Base-by-base conservation (phyloP, 139 green algal species). In the Closterium sp. region DNA sequence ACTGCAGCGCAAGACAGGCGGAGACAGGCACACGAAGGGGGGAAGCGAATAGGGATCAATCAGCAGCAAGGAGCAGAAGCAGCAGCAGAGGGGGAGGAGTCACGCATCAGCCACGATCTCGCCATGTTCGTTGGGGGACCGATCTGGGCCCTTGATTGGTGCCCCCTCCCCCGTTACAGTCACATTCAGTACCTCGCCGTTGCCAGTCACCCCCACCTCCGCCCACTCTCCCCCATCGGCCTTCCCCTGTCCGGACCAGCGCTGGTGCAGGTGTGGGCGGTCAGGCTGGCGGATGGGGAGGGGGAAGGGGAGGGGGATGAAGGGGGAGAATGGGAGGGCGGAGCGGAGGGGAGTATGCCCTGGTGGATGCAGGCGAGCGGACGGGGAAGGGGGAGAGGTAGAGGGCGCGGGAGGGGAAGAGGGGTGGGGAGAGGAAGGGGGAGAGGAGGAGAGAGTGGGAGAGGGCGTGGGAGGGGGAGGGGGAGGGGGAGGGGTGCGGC, bases 341-440 rank as follows among this genome's bases (percentile, higher is more conserved):
- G 25, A 28, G 55, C 16, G 25, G 55, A 76, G 55, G 55, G 55
- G 55, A 76, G 4, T 76, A 2, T 28, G 55, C 55, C 55, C 55
- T 76, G 55, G 55, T 76, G 55, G 55, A 76, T 76, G 55, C 55
- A 7, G 55, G 16, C 55, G 55, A 76, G 55, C 55, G 55, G 55
- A 76, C 23, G 83, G 83, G 83, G 83, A 21, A 86, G 83, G 83
- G 83, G 83, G 83, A 33, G n/a, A 86, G 83, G 83, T 1, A 23
- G n/a, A 28, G 19, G 83, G 28, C 3, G 76, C 3, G n/a, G 21
- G n/a, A 16, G n/a, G n/a, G n/a, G 25, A 28, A 33, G 83, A 23
- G 83, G 30, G 19, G 83, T 21, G 83, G 30, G 31, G 83, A 86
- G 83, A 89, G 30, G 86, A 84, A 89, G 86, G 87, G 25, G 16